Base-by-base conservation (phyloP, 768 basidiomycete genomes). In the Xerocomellus chrysenteron region DNA sequence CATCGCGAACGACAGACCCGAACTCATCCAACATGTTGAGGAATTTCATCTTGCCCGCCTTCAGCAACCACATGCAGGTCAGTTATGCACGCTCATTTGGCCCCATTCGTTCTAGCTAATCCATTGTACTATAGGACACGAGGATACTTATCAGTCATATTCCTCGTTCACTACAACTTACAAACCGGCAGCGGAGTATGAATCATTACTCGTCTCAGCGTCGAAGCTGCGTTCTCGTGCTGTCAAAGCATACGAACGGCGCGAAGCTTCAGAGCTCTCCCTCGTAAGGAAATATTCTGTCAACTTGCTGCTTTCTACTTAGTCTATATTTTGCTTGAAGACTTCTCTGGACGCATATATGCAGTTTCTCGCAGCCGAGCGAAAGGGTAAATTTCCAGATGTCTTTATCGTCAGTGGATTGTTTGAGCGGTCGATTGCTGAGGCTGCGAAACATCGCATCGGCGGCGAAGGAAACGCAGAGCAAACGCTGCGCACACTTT, bases 141-240 rank as follows among this genome's bases (percentile, higher is more conserved):
- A 92, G 40, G 83, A 89, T 14, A 95, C 94, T 0, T 86, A 87
- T 54, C 86, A 92, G 64, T 78, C 83, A 2, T 98, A 96, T 69
- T 97, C 95, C 0, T 82, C 87, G 0, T 97, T 98, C 74, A 92
- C 92, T 16, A 92, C 93, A 1, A 81, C 82, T 52, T 81, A 89
- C 70, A 83, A 86, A 63, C 82, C 88, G 14, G 76, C 86, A 0
- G 74, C 80, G n/a, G 80, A 87, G 42, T 98, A 98, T 67, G 94
- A 96, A 65, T 63, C 76, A 0, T 73, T 87, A 8, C 82, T 98
- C 26, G 80, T 96, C 17, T 71, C 82, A 1, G 94, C 93, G 3
- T 92, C 92, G 16, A 88, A 90, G 70, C 70, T 82, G 33, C 84
- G 87, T 16, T 75, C 80, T 9, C 78, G 78, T 43, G 83, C 86